Percentiles rank a stretch among this genome's conserved stretches.
These are phyloP conservation scores for Aureobasidium lini DNA, from an alignment of 2,329 filamentous ascomycete genomes.

Conservation along the genomic window DNA sequence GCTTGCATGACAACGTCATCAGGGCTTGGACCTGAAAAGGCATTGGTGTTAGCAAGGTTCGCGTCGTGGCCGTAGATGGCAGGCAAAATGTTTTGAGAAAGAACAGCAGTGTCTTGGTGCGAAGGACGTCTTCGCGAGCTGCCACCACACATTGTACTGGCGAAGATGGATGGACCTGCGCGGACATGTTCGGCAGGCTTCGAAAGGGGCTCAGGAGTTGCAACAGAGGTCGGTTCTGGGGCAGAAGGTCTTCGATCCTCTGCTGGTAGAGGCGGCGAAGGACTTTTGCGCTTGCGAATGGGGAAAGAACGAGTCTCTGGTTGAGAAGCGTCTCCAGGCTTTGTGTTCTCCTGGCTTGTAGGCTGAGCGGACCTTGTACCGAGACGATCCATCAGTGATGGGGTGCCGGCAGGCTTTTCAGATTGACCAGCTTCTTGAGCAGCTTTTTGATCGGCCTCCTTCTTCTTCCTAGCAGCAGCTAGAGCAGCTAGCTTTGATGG, in stretches of 20 bases:
- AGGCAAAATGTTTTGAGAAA: slow-evolving; percentile 24
- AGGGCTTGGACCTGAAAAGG: slow-evolving; percentile 80
- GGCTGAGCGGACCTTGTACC: slow-evolving; percentile 22
- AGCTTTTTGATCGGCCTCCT: slow-evolving; percentile 56
- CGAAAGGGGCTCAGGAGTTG: neutral
- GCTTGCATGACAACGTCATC: slow-evolving; percentile 84
- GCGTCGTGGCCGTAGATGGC: slow-evolving; percentile 34
- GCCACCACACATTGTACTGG: slow-evolving; percentile 12
- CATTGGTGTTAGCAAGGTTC: slow-evolving; percentile 42
- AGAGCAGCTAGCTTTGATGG: slow-evolving; percentile 87
- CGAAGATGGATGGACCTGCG: slow-evolving; percentile 15
- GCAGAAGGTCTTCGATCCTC: slow-evolving; percentile 8
- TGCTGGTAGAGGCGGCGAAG: slow-evolving; percentile 13
- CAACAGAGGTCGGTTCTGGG: neutral
- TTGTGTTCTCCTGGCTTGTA: neutral
- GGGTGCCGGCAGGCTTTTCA: slow-evolving; percentile 21
- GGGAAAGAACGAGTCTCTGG: neutral
- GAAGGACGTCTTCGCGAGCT: neutral
- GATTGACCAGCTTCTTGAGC: slow-evolving; percentile 13
- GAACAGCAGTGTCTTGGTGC: neutral
- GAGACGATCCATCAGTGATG: slow-evolving; percentile 39
- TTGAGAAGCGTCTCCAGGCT: neutral
- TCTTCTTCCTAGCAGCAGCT: slow-evolving; percentile 78
- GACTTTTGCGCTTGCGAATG: slow-evolving; percentile 14
- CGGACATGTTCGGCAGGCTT: slow-evolving; percentile 1